A percentile compares a stretch with the other conserved stretches of the same genome.
Evolutionary conservation across 345 rosid genomes (phyloP).

Genomic region (Corymbia maculata): DNA sequence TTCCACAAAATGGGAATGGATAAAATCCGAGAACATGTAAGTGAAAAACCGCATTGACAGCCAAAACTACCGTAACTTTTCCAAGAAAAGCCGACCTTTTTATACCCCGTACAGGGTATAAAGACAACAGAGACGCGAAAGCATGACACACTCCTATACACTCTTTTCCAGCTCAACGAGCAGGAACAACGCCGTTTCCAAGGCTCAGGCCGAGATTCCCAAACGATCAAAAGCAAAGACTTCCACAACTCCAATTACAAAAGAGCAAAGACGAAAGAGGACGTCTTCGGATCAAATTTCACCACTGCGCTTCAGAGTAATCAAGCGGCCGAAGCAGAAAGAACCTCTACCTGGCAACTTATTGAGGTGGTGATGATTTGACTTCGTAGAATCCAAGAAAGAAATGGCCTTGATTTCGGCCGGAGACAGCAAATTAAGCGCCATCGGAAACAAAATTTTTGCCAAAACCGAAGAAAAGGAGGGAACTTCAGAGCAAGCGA

Average conservation of each 20-base stretch:
- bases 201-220: neutral
- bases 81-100: neutral
- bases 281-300: neutral
- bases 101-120: neutral
- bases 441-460: constrained; percentile 23
- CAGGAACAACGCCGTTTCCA: neutral
- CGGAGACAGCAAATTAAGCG: constrained; percentile 56
- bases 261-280: neutral
- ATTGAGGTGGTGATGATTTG: constrained; percentile 20
- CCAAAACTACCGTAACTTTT: neutral
- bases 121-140: neutral
- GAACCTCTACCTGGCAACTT: constrained; percentile 45
- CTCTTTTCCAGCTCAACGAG: neutral
- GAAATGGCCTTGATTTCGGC: constrained; percentile 50
- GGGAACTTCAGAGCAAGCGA: neutral
- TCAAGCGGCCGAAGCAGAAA: neutral
- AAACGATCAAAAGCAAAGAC: neutral
- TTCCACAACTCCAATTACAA: neutral
- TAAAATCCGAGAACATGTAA: neutral
- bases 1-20: neutral
- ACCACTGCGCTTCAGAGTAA: constrained; percentile 1
- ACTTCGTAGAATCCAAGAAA: constrained; percentile 53
- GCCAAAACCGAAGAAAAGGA: neutral
- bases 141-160: neutral
- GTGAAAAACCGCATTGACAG: neutral